Evolutionary conservation across 2,329 filamentous ascomycete genomes (phyloP).

Genomic region (Cladosporium sp.): DNA sequence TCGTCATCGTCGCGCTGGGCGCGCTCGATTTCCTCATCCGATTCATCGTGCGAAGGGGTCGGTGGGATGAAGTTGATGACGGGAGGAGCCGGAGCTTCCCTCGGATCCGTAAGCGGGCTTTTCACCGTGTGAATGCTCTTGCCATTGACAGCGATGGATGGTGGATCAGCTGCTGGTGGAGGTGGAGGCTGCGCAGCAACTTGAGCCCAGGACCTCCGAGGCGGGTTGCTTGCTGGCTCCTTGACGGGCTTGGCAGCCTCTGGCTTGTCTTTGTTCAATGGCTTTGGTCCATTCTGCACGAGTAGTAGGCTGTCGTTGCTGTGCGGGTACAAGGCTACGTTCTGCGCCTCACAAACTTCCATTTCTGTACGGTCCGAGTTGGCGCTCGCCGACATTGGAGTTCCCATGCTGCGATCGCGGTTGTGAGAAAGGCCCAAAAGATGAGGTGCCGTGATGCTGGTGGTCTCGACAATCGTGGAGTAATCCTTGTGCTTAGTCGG

Average conservation of each 20-base stretch:
- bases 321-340: constrained; percentile 55
- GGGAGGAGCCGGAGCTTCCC: constrained; percentile 52
- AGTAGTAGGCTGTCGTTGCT: constrained; percentile 58
- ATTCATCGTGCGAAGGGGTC: constrained; percentile 42
- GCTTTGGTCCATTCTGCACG: constrained; percentile 45
- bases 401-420: constrained; percentile 3
- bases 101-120: constrained; percentile 54
- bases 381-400: constrained; percentile 6
- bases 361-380: constrained; percentile 24
- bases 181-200: neutral
- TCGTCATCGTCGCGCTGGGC: neutral
- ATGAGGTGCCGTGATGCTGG: constrained; percentile 3
- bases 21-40: constrained; percentile 4
- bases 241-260: neutral
- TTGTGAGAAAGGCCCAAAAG: constrained; percentile 1
- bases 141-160: constrained; percentile 10
- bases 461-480: constrained; percentile 7
- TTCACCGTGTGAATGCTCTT: constrained; percentile 34
- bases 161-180: neutral
- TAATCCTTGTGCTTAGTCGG: neutral
- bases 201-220: neutral
- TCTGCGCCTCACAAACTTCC: constrained; percentile 57
- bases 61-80: constrained; percentile 50
- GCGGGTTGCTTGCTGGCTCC: neutral
- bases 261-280: constrained; percentile 11